A percentile compares a stretch with the other conserved stretches of the same genome.
phyloP scores from a whole-genome alignment of 2,329 filamentous ascomycete genomes.

The Coniochaeta prunicola region DNA sequence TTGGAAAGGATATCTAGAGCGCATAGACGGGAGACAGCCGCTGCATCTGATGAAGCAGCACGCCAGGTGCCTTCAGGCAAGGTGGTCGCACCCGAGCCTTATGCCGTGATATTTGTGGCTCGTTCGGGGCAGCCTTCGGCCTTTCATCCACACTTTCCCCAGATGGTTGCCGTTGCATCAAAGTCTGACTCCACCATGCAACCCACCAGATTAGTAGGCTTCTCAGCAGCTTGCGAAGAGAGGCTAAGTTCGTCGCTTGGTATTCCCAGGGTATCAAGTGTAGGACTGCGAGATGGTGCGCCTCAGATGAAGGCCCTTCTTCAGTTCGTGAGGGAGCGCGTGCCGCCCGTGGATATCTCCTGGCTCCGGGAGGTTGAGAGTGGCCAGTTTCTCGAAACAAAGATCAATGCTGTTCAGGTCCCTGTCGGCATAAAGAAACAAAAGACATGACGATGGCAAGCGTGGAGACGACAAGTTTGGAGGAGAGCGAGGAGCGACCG shows the following conservation, averaged over 20 bases:
- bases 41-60: constrained; percentile 2
- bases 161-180: constrained; percentile 38
- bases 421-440: constrained; percentile 28
- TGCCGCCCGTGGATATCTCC: constrained; percentile 41
- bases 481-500: neutral
- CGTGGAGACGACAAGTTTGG: too few relatives aligned
- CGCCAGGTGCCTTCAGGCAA: neutral
- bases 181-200: constrained; percentile 26
- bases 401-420: constrained; percentile 37
- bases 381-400: constrained; percentile 35
- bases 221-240: constrained; percentile 53
- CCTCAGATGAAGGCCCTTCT: constrained; percentile 50
- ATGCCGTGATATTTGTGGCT: constrained; percentile 50
- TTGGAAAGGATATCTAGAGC: constrained; percentile 37
- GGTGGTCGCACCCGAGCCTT: constrained; percentile 20
- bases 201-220: constrained; percentile 50
- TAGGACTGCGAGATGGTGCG: constrained; percentile 51
- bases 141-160: constrained; percentile 53
- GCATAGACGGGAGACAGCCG: neutral
- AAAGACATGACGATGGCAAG: constrained; percentile 1
- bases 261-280: constrained; percentile 56
- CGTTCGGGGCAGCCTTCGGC: constrained; percentile 49
- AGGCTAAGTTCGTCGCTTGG: constrained; percentile 49
- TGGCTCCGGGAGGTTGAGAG: constrained; percentile 46
- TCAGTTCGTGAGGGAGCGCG: constrained; percentile 44